Evolutionary conservation across 2,329 filamentous ascomycete genomes (phyloP), one percentile per base, ranked within the genome.

Genomic region (Rasamsonia emersonii): DNA sequence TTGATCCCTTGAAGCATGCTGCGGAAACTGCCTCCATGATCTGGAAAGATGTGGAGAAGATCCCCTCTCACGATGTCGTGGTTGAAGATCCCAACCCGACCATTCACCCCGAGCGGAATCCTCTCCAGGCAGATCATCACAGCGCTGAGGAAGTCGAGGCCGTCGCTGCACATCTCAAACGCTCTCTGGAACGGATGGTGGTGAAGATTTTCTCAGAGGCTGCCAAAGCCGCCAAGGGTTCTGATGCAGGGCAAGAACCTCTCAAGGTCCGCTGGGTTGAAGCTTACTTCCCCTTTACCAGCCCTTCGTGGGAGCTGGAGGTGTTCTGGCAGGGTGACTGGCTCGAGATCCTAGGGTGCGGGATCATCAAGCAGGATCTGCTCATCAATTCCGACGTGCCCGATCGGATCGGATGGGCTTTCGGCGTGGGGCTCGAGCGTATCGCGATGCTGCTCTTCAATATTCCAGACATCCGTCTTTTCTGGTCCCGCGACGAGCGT

Each of bases 391-490:
- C 89, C 0, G 81, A 77, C 30, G 77, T 86, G 27, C 77, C 82
- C 3, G 65, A 75, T 34, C 77, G 84, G 50, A 61, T 93, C 3
- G 89, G 88, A 4, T 98, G 91, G 91, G 91, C 91, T 1, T 98
- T 96, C 60, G 91, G 91, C 20, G 70, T 96, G 11, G 91, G 91
- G 2, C 73, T 98, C 17, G 91, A 98, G 59, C 77, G 91, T 39
- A 89, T 98, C 41, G 89, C 91, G 39, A 98, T 98, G 91, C 74
- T 98, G 20, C 75, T 98, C 15, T 98, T 95, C 67, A 81, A 84
- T 37, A 93, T 98, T 37, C 86, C 88, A 0, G 91, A 98, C 53
- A 98, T 98, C 46, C 80, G 91, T 9, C 76, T 96, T 4, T 96
- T 98, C 66, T 98, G 91, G 91, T 93, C 84, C 18, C 67, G 70